phyloP scores from a whole-genome alignment of 2,329 filamentous ascomycete genomes.

The Neopestalotiopsis clavispora region DNA sequence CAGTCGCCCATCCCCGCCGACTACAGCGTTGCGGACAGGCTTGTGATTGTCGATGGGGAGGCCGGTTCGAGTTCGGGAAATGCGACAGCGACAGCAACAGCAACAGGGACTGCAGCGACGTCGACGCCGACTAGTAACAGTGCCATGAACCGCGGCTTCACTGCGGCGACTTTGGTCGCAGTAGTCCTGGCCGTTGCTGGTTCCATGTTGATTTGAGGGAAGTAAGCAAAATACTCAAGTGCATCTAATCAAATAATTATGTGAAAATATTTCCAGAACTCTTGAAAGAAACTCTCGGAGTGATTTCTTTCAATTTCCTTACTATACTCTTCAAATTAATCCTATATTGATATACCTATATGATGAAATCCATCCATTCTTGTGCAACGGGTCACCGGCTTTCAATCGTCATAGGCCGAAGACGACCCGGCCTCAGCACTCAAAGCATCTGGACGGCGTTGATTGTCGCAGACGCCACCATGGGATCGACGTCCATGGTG shows the following conservation, averaged over 20 bases:
- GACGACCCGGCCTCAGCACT: too few species aligned
- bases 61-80: slow-evolving; percentile 4
- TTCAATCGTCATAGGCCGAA: too few species aligned
- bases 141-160: background rate
- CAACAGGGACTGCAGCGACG: background rate
- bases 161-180: background rate
- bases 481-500: too few species aligned
- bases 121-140: slow-evolving; percentile 2
- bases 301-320: too few species aligned
- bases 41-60: slow-evolving; percentile 37
- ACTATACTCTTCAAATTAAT: too few species aligned
- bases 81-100: slow-evolving; percentile 11
- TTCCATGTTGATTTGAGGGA: background rate
- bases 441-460: too few species aligned
- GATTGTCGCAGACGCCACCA: too few species aligned
- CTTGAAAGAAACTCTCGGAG: too few species aligned
- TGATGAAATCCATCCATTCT: too few species aligned
- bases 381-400: too few species aligned
- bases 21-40: slow-evolving; percentile 53
- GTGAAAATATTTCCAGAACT: background rate
- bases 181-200: background rate
- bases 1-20: slow-evolving; percentile 49
- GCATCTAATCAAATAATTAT: background rate
- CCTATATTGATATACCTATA: too few species aligned
- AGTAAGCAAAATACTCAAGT: background rate